Base-by-base conservation (phyloP, 2,329 filamentous ascomycete genomes). In the Aspergillus hortae region DNA sequence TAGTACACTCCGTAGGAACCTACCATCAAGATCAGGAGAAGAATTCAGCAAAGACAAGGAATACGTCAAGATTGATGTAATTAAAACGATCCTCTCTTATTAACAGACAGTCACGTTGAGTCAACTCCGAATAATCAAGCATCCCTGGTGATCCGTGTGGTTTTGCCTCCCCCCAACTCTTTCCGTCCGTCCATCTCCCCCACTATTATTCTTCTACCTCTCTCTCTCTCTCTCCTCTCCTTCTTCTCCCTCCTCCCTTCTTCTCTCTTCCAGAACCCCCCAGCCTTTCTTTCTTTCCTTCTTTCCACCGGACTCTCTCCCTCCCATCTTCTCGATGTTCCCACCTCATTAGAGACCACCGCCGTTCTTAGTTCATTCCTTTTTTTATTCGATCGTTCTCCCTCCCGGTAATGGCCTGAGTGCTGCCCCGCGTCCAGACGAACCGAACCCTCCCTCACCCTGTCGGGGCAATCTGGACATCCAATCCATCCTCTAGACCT, bases 181-280 rank as follows among this genome's bases (percentile, higher is more conserved):
- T 49, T 35, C 15, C 12, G 33, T 33, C 25, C 25, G 11, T 17
- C 38, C 19, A 7, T 44, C 23, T 41, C 33, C 19, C 36, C 23
- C 35, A n/a, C 35, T 4, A n/a, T 11, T 46, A 27, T 46, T 36
- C 44, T 42, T 30, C 42, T 19, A 11, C 12, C 46, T 54, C 49
- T 46, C 32, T 44, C 46, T 52, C 32, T 15, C 11, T 23, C 17
- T 7, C 4, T 15, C 38, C 4, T 42, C 19, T 10, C 38, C 6
- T 15, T 23, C 17, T 36, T 36, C 33, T 36, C 12, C 12, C n/a
- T 11, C 17, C 17, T 17, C 17, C 17, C 17, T 17, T 17, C 10
- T 36, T 17, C 17, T 2, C 2, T 17, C 10, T 36, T 17, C 15
- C 33, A 17, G 15, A n/a, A 30, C 30, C 9, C 14, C 17, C 17